Conservation (phyloP, 768 basidiomycete species). For the Podaxis sp. region DNA sequence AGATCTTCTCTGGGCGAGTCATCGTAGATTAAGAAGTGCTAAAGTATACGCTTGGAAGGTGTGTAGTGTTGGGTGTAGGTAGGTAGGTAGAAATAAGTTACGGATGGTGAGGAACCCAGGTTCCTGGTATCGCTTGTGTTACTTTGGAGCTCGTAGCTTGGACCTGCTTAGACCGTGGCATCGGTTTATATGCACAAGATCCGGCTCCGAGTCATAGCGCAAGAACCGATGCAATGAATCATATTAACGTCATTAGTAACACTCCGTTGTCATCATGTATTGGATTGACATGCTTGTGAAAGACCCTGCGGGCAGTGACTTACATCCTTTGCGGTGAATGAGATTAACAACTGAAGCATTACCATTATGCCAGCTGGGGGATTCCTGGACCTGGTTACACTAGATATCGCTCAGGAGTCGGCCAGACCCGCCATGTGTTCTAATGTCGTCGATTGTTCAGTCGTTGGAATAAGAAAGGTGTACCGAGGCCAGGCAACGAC, state of each 20-base stretch:
- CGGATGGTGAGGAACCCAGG: neutral
- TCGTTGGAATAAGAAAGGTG: too few species aligned
- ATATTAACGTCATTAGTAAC: neutral
- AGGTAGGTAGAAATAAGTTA: constrained; percentile 2
- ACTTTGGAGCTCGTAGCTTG: neutral
- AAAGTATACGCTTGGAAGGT: neutral
- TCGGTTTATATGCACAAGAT: neutral
- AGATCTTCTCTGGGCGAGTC: constrained; percentile 15
- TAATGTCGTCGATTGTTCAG: too few species aligned
- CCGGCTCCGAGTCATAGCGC: constrained; percentile 2
- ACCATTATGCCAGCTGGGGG: too few species aligned
- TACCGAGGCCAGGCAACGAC: too few species aligned
- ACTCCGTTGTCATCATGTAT: neutral
- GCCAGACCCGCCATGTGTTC: too few species aligned
- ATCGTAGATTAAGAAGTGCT: neutral
- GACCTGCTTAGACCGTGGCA: neutral
- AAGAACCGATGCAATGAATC: neutral
- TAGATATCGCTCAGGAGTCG: too few species aligned
- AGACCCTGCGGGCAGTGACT: neutral
- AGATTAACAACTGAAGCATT: neutral
- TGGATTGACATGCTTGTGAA: neutral
- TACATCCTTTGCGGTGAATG: neutral
- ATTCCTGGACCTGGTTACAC: too few species aligned
- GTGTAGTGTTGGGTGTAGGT: neutral
- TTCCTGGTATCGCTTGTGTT: neutral